phyloP scores from a whole-genome alignment of 306 rosid genomes.

The Medicago ruthenica region DNA sequence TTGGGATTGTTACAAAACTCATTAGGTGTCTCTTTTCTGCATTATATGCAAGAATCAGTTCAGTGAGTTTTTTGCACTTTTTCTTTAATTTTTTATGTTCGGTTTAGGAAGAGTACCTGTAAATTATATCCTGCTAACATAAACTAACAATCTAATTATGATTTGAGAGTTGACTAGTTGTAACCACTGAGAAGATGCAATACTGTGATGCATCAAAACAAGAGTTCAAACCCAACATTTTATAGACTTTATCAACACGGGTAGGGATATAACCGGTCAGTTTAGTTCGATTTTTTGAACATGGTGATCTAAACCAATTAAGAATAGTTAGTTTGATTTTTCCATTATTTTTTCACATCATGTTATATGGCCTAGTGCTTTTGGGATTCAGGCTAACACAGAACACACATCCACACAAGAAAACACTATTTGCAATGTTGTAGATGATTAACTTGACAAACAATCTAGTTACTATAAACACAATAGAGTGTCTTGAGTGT shows the following conservation, averaged over 20 bases:
- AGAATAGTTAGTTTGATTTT: not conserved
- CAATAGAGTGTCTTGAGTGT: too few relatives aligned
- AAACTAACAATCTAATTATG: not conserved
- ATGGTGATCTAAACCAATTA: not conserved
- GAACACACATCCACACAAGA: not conserved
- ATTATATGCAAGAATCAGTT: not conserved
- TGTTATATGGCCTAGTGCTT: not conserved
- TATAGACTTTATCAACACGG: not conserved
- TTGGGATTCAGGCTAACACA: not conserved
- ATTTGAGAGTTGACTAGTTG: not conserved
- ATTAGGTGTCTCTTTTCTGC: not conserved
- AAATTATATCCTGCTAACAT: constrained; percentile 13
- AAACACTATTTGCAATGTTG: not conserved
- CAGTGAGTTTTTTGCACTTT: not conserved
- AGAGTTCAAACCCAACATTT: not conserved
- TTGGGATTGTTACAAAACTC: constrained; percentile 29
- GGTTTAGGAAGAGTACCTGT: not conserved
- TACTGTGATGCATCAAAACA: constrained; percentile 16
- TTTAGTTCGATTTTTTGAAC: not conserved
- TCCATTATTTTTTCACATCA: not conserved
- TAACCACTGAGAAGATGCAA: not conserved
- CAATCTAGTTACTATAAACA: too few relatives aligned
- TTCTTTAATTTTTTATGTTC: not conserved
- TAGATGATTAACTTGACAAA: not conserved
- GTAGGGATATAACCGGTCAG: not conserved